Percentiles rank a stretch among this genome's conserved stretches.
These are phyloP conservation scores for Malassezia slooffiae DNA, from an alignment of 1,284 basidiomycete species.

Conservation along the genomic window DNA sequence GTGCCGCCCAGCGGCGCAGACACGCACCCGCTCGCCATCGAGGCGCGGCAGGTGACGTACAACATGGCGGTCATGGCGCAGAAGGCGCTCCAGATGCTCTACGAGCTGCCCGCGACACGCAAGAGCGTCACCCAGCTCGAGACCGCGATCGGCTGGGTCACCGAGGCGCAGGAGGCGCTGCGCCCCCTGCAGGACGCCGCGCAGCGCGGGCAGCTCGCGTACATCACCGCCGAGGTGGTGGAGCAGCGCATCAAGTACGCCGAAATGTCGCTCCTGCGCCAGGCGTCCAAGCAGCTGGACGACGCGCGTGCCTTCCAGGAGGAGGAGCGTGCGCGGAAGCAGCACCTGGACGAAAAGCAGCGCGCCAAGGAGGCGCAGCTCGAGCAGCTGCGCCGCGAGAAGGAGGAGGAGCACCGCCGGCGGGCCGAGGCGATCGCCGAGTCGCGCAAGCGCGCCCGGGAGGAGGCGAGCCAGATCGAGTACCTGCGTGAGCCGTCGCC, in stretches of 20 bases:
- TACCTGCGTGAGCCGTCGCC: constrained; percentile 27
- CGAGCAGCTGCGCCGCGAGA: constrained; percentile 24
- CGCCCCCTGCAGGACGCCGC: constrained; percentile 27
- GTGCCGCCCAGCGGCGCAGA: constrained; percentile 1
- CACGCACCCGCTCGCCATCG: constrained; percentile 14
- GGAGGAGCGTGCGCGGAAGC: constrained; percentile 22
- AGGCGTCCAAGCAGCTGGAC: constrained; percentile 20
- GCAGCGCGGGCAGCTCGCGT: constrained; percentile 23
- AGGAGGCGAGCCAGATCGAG: constrained; percentile 36
- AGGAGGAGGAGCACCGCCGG: constrained; percentile 29
- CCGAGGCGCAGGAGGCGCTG: constrained; percentile 22
- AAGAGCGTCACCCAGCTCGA: constrained; percentile 22
- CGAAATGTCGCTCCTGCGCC: constrained; percentile 28
- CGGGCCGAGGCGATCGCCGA: constrained; percentile 34
- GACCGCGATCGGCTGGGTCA: constrained; percentile 28
- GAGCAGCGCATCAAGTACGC: constrained; percentile 44
- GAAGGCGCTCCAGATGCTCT: constrained; percentile 41
- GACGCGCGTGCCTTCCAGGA: constrained; percentile 31
- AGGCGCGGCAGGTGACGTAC: constrained; percentile 35
- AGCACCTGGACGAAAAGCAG: constrained; percentile 24
- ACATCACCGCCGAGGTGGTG: constrained; percentile 37
- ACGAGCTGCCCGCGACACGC: constrained; percentile 29
- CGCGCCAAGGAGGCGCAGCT: constrained; percentile 29
- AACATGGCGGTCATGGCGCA: constrained; percentile 42
- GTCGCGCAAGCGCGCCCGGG: constrained; percentile 27